phyloP scores from a whole-genome alignment of 176 grass and related monocot species.

The sorghum (Sorghum bicolor) region Sorghum_bicolor_NCBIv3 NC_012874.2:60712001-60712500 shows the following conservation, averaged over 20 bases:
- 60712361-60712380: conserved; percentile 32
- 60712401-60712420: conserved; percentile 14
- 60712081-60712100: not conserved
- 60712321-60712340: not conserved
- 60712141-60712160: not conserved
- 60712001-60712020: not conserved
- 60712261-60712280: not conserved
- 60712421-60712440: conserved; percentile 17
- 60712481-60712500: conserved; percentile 23
- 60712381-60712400: not conserved
- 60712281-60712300: not conserved
- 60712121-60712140: not conserved
- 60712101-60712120: not conserved
- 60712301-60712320: not conserved
- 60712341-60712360: conserved; percentile 24
- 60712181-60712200: not conserved
- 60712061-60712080: not conserved
- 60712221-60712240: not conserved
- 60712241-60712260: not conserved
- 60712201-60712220: not conserved
- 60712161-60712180: not conserved
- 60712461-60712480: conserved; percentile 27
- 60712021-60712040: not conserved
- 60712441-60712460: conserved; percentile 16
- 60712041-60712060: not conserved